A percentile compares a stretch with the other conserved stretches of the same genome.
Conservation (phyloP, 257 asterid species). For the Ilex aquifolium region DNA sequence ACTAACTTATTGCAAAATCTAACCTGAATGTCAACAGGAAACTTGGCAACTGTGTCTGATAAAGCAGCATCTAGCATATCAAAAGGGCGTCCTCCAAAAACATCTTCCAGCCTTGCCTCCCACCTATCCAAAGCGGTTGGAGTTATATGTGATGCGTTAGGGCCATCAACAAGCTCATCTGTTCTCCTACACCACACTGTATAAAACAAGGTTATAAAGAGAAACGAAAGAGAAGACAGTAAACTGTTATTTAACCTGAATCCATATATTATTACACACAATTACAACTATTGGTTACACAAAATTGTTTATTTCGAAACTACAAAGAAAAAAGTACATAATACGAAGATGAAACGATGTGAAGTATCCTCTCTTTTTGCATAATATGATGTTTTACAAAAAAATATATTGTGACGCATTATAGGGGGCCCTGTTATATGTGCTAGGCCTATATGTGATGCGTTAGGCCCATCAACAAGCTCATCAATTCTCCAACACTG, state of each 20-base stretch:
- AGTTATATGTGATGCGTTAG: constrained; percentile 96
- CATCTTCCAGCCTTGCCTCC: constrained; percentile 87
- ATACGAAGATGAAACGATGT: too few species aligned
- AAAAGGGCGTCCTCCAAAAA: constrained; percentile 79
- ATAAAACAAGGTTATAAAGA: constrained; percentile 6
- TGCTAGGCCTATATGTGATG: constrained; percentile 96
- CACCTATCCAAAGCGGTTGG: constrained; percentile 89
- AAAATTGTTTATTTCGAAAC: too few species aligned
- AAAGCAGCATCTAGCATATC: constrained; percentile 99
- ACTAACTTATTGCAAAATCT: too few species aligned
- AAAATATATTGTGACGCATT: too few species aligned
- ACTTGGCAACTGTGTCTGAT: constrained; percentile 69
- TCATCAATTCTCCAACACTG: constrained; percentile 99
- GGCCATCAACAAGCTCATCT: constrained; percentile 97
- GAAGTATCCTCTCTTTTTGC: too few species aligned
- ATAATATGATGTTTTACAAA: too few species aligned
- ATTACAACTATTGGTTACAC: too few species aligned
- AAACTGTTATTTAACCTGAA: too few species aligned
- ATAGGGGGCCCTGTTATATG: too few species aligned
- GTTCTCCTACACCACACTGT: constrained; percentile 99
- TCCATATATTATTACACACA: too few species aligned
- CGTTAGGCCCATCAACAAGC: constrained; percentile 98
- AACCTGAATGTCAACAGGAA: constrained; percentile 96
- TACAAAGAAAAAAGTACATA: too few species aligned
- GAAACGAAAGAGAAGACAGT: too few species aligned